Evolutionary conservation across 805 yeast genomes (phyloP).

Genomic region (Lachancea sp.): DNA sequence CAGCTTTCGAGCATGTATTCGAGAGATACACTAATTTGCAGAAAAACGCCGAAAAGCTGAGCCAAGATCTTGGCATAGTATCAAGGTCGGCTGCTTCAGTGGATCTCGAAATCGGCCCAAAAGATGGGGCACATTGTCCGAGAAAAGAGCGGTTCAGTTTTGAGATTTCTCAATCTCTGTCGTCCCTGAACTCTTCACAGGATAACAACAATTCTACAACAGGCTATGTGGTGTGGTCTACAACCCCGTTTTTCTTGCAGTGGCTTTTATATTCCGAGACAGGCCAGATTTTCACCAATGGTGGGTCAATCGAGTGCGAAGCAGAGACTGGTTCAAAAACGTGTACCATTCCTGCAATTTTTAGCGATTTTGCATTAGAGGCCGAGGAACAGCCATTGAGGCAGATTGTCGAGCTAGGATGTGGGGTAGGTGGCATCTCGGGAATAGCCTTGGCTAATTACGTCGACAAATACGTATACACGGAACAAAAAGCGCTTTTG

Average conservation of each 20-base stretch:
- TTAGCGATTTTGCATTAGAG: not conserved
- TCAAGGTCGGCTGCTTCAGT: conserved; percentile 10
- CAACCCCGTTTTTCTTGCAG: conserved; percentile 28
- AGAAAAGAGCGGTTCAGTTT: conserved; percentile 17
- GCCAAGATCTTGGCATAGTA: conserved; percentile 32
- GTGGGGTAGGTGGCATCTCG: conserved; percentile 30
- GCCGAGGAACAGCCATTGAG: conserved; percentile 1
- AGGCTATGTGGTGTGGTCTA: conserved; percentile 34
- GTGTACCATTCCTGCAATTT: conserved; percentile 4
- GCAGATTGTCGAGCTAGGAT: conserved; percentile 27
- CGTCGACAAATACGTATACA: conserved; percentile 24
- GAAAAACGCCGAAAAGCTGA: conserved; percentile 15
- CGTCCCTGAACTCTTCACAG: conserved; percentile 24
- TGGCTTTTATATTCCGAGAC: conserved; percentile 28
- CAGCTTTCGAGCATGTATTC: conserved; percentile 28
- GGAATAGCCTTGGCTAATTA: conserved; percentile 26
- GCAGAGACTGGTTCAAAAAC: not conserved
- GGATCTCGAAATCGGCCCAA: conserved; percentile 24
- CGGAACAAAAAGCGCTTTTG: conserved; percentile 31
- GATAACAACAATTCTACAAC: conserved; percentile 33
- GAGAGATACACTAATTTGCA: conserved; percentile 26
- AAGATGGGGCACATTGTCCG: conserved; percentile 1
- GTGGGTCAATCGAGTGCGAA: conserved; percentile 9
- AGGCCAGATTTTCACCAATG: conserved; percentile 16
- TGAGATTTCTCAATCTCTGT: conserved; percentile 24